Percentiles rank a stretch among this genome's conserved stretches.
Evolutionary conservation across 768 basidiomycete genomes (phyloP).

Genomic region (Rhizopogon vinicolor): DNA sequence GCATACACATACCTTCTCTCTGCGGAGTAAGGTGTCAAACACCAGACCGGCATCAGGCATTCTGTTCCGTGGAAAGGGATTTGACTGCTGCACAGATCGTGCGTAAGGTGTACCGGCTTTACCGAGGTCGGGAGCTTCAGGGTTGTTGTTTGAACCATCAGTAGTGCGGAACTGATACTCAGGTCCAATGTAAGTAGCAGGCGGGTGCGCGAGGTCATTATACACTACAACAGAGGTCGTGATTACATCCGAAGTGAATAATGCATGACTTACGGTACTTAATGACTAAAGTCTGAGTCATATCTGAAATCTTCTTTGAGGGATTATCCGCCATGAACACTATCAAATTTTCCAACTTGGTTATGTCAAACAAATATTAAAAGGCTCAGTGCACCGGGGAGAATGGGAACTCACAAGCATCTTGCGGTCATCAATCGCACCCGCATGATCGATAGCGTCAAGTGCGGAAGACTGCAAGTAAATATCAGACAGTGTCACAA

Average conservation of each 20-base stretch:
- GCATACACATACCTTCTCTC: constrained; percentile 51
- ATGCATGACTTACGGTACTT: constrained; percentile 45
- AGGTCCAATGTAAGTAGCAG: constrained; percentile 61
- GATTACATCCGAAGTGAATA: background rate
- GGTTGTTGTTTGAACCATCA: constrained; percentile 78
- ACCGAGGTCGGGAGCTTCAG: constrained; percentile 64
- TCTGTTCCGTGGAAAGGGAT: constrained; percentile 60
- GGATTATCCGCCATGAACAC: constrained; percentile 58
- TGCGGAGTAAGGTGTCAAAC: constrained; percentile 74
- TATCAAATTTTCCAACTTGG: constrained; percentile 68
- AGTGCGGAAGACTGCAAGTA: constrained; percentile 47
- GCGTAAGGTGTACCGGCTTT: constrained; percentile 77
- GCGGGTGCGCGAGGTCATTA: constrained; percentile 77
- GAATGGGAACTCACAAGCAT: constrained; percentile 49
- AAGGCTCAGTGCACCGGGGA: background rate
- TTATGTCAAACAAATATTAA: background rate
- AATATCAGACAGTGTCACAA: background rate
- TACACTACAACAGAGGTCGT: constrained; percentile 47
- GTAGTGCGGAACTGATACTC: constrained; percentile 64
- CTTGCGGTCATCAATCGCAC: constrained; percentile 73
- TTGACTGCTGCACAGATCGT: constrained; percentile 71
- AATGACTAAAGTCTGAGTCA: constrained; percentile 34
- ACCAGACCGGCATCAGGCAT: constrained; percentile 78
- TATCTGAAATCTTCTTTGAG: constrained; percentile 39
- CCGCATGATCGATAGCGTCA: constrained; percentile 54